These are phyloP conservation scores for Alternaria burnsii DNA, from an alignment of 2,329 filamentous ascomycete species.

Conservation along the genomic window DNA sequence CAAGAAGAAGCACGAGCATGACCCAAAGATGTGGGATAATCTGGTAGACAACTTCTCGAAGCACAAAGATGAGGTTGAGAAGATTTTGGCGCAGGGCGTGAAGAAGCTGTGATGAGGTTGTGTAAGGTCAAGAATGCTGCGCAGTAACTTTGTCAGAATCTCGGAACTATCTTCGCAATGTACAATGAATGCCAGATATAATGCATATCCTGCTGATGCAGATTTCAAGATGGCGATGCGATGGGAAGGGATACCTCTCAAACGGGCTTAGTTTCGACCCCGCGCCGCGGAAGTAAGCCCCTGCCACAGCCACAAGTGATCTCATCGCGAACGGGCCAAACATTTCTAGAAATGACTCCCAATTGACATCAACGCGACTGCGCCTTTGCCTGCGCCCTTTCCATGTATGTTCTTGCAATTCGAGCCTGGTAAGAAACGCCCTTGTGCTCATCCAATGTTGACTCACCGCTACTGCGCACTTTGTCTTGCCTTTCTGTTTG, in stretches of 20 bases:
- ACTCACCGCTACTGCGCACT: conserved; percentile 17
- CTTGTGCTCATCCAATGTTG: conserved; percentile 20
- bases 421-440: conserved; percentile 19
- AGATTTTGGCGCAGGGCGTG: conserved; percentile 50
- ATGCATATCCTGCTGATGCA: neutral
- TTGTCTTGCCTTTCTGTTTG: conserved; percentile 10
- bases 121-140: too few relatives aligned
- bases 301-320: conserved; percentile 18
- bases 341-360: conserved; percentile 13
- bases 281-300: conserved; percentile 15
- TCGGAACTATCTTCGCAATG: neutral
- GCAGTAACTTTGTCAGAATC: too few relatives aligned
- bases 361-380: conserved; percentile 12
- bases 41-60: conserved; percentile 62
- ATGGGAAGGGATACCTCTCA: neutral
- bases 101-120: conserved; percentile 28
- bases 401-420: neutral
- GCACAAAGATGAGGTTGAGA: conserved; percentile 58
- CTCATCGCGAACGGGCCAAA: conserved; percentile 14
- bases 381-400: conserved; percentile 20
- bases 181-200: neutral
- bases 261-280: conserved; percentile 5
- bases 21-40: conserved; percentile 60
- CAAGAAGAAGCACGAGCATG: conserved; percentile 59
- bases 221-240: neutral